Conservation (phyloP, 108 stramenopile genomes). For the Nannochloropsis salina region DNA sequence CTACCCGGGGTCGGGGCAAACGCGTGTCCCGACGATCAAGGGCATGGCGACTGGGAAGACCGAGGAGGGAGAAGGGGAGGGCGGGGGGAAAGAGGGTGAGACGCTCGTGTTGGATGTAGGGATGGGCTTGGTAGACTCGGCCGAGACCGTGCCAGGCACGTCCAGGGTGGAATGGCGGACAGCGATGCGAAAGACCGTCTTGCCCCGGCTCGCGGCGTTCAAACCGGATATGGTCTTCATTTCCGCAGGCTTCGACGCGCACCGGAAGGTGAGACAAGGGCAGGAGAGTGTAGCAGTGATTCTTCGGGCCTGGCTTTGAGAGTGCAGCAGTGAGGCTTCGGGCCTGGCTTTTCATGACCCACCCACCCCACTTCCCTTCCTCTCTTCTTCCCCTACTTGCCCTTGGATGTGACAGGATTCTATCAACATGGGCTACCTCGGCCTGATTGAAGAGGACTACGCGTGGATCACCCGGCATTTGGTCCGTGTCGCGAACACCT, state of each 20-base stretch:
- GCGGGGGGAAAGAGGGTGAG: neutral
- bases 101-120: constrained; percentile 39
- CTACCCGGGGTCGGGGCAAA: constrained; percentile 49
- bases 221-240: constrained; percentile 94
- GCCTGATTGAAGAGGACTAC: constrained; percentile 95
- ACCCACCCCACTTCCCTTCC: neutral
- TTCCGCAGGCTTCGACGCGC: constrained; percentile 98
- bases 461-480: constrained; percentile 90
- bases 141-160: constrained; percentile 5
- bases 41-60: neutral
- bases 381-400: neutral
- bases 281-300: neutral
- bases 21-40: neutral
- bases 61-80: neutral
- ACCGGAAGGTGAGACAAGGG: constrained; percentile 33
- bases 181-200: constrained; percentile 27
- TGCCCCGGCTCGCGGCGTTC: constrained; percentile 63
- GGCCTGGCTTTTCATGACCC: neutral
- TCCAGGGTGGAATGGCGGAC: neutral
- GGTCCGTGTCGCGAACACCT: constrained; percentile 78
- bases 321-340: neutral
- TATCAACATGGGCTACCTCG: constrained; percentile 56
- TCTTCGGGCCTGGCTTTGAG: neutral
- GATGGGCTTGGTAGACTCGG: constrained; percentile 26
- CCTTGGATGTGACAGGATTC: constrained; percentile 19